phyloP scores from a whole-genome alignment of 2,329 filamentous ascomycete genomes.

The Decorospora gaudefroyi region DNA sequence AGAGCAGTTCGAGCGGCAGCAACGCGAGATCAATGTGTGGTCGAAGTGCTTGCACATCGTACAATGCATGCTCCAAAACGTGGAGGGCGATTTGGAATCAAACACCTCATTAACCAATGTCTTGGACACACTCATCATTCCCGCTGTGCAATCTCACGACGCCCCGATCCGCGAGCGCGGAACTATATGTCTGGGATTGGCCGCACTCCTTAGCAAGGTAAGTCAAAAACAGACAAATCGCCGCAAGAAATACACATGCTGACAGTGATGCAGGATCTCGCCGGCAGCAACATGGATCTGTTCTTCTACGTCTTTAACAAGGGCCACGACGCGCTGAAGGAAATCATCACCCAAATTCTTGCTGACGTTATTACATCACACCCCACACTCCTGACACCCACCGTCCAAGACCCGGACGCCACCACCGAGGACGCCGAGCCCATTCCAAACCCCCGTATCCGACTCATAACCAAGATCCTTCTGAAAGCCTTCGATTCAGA shows the following conservation, averaged over 20 bases:
- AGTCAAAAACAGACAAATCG: too few species aligned
- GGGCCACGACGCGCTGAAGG: slow-evolving; percentile 86
- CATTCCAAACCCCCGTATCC: slow-evolving; percentile 50
- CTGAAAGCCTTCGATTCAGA: slow-evolving; percentile 72
- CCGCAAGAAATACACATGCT: too few species aligned
- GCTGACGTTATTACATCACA: slow-evolving; percentile 92
- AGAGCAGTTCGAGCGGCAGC: slow-evolving; percentile 70
- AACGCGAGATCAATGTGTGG: slow-evolving; percentile 93
- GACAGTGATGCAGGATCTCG: slow-evolving; percentile 65
- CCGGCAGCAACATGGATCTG: slow-evolving; percentile 85
- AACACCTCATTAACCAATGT: slow-evolving; percentile 95
- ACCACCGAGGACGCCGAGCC: slow-evolving; percentile 46
- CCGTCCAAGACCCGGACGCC: slow-evolving; percentile 43
- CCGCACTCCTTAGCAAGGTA: slow-evolving; percentile 84
- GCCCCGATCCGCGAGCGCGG: slow-evolving; percentile 90
- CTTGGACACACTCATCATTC: slow-evolving; percentile 95
- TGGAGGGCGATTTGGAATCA: slow-evolving; percentile 82
- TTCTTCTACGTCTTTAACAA: slow-evolving; percentile 97
- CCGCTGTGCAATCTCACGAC: slow-evolving; percentile 90
- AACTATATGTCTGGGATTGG: slow-evolving; percentile 85
- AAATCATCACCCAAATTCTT: slow-evolving; percentile 87
- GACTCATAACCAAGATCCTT: slow-evolving; percentile 81
- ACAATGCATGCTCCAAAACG: slow-evolving; percentile 95
- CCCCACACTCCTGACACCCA: slow-evolving; percentile 74
- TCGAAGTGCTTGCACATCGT: slow-evolving; percentile 98